phyloP scores from a whole-genome alignment of 129 eudicot genomes.

The Rutidosis leptorrhynchoides region DNA sequence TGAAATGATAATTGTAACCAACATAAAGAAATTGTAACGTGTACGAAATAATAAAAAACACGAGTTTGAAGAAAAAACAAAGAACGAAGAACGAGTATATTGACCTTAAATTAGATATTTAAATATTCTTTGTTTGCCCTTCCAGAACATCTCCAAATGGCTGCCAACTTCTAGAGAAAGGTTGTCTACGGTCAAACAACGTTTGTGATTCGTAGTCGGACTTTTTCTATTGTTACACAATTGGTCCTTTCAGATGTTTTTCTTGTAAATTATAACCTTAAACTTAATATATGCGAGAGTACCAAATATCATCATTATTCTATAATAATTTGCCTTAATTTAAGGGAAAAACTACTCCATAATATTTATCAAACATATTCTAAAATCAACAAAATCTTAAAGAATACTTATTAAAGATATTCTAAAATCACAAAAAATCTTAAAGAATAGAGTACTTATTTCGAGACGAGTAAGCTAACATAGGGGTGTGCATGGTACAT shows the following conservation, averaged over 20 bases:
- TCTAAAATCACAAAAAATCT: no score
- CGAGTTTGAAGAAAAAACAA: background rate
- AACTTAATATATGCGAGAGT: background rate
- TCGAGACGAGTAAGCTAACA: no score
- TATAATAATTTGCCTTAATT: no score
- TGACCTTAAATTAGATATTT: slow-evolving; percentile 11
- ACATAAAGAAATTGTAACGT: slow-evolving; percentile 18
- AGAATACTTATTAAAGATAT: no score
- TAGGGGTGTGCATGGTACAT: no score
- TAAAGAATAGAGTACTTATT: no score
- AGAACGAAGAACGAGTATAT: slow-evolving; percentile 30
- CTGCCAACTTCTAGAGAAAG: background rate
- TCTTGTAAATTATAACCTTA: slow-evolving; percentile 1
- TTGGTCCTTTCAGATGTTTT: slow-evolving; percentile 3
- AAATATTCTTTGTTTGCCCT: slow-evolving; percentile 11
- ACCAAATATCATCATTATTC: no score
- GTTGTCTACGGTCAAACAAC: slow-evolving; percentile 12
- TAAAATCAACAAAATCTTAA: no score
- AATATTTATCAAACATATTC: no score
- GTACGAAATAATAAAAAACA: slow-evolving; percentile 15
- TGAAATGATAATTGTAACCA: slow-evolving; percentile 3
- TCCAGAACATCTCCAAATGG: slow-evolving; percentile 31
- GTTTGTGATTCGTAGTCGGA: background rate
- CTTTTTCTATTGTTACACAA: background rate
- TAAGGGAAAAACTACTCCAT: no score